Evolutionary conservation across 495 filamentous ascomycete genomes (phyloP), one percentile per base, ranked within the genome.

Genomic region (Tuber calosporum): DNA sequence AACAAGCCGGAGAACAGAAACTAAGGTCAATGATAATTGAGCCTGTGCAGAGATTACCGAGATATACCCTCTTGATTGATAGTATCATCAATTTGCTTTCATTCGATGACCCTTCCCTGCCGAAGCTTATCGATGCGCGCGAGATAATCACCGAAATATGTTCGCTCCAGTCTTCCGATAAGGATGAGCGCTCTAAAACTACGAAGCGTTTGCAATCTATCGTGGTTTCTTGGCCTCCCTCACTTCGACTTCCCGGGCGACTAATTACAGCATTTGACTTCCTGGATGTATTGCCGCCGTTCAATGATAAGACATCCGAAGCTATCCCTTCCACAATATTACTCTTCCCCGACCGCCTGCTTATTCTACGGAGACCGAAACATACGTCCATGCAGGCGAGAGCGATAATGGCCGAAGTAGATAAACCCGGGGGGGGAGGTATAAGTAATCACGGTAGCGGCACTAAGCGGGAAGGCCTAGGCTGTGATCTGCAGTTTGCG

Each of bases 101-200:
- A 9, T 86, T 92, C 53, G 88, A 91, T 15, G 93, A 98, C 79
- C 90, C 91, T 26, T 93, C 93, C 1, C 85, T 97, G 68, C 88
- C 90, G 74, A 85, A 85, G 11, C 88, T 99, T 80, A 86, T 95
- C 36, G 92, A 91, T 79, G 93, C 95, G 15, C 86, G 93, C 74
- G 93, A 97, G 80, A 90, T 96, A 68, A 91, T 99, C 75, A 91
- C 93, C 26, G 93, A 95, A 43, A 98, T 99, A 53, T 99, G 95
- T 82, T 93, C 94, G 30, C 87, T 96, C 70, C 80, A 82, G 71
- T 74, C 72, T 43, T 77, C 74, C n/a, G 80, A 81, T 41, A 74
- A 73, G 17, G 93, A 97, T 75, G 89, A 91, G 74, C 89, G 92
- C 71, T 86, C 88, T 4, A 89, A 91, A 79, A 85, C 92, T 68